These are phyloP conservation scores for Wakefieldia striispora DNA, from an alignment of 768 basidiomycete genomes.

Conservation along the genomic window DNA sequence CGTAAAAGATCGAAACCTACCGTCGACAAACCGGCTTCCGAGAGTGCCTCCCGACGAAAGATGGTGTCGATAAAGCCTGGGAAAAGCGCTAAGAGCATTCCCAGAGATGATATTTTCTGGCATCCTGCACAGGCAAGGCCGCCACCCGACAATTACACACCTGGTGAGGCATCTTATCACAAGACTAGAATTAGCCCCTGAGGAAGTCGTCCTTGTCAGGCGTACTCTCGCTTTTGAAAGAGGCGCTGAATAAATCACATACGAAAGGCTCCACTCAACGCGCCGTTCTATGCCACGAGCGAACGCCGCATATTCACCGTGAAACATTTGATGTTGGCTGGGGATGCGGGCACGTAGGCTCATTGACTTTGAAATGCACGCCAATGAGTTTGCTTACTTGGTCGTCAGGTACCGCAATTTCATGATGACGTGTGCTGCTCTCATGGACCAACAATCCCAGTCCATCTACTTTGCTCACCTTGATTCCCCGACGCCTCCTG, in stretches of 20 bases:
- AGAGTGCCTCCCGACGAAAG: neutral
- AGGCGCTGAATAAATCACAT: conserved; percentile 51
- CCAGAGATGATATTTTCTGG: conserved; percentile 61
- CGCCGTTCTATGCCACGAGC: conserved; percentile 64
- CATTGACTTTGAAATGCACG: conserved; percentile 1
- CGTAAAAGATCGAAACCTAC: conserved; percentile 17
- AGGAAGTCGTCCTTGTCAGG: conserved; percentile 37
- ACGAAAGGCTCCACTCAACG: conserved; percentile 46
- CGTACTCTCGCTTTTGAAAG: conserved; percentile 61
- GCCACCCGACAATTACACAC: conserved; percentile 59
- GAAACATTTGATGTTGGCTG: conserved; percentile 64
- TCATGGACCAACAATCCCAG: conserved; percentile 66
- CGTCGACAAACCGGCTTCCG: conserved; percentile 4
- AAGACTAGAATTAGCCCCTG: conserved; percentile 12
- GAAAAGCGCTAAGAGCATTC: conserved; percentile 10
- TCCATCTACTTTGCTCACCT: conserved; percentile 61
- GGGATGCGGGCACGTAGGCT: conserved; percentile 65
- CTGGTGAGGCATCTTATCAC: conserved; percentile 49
- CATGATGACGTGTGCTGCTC: conserved; percentile 69
- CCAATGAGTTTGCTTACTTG: neutral
- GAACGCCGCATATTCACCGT: conserved; percentile 54
- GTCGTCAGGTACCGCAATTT: conserved; percentile 76
- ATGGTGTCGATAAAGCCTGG: neutral
- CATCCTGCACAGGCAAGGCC: conserved; percentile 40
- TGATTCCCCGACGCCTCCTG: conserved; percentile 55